phyloP scores from a whole-genome alignment of 1,284 basidiomycete species.

The Austroboletus niveus region DNA sequence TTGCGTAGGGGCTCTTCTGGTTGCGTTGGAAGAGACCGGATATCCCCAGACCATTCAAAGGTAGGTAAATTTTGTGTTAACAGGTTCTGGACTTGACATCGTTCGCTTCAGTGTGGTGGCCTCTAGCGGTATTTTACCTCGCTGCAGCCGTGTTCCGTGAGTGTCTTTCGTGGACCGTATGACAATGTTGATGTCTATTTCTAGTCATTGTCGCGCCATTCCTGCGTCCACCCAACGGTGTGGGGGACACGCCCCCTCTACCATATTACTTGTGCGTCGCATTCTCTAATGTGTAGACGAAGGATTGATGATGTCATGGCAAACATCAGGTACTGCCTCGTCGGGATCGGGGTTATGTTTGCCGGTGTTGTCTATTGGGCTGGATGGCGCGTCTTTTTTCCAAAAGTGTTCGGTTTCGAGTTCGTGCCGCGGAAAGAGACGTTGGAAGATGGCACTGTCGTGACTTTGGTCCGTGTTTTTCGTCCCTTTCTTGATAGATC shows the following conservation, averaged over 20 bases:
- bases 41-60: constrained; percentile 53
- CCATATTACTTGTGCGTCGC: constrained; percentile 53
- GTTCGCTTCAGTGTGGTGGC: constrained; percentile 48
- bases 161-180: constrained; percentile 6
- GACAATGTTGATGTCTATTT: neutral
- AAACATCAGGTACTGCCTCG: constrained; percentile 47
- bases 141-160: constrained; percentile 50
- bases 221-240: constrained; percentile 49
- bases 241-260: constrained; percentile 58
- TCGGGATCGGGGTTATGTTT: constrained; percentile 51
- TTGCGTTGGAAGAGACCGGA: constrained; percentile 51
- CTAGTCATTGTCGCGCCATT: constrained; percentile 56
- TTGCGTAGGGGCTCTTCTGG: constrained; percentile 52
- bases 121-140: constrained; percentile 55
- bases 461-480: constrained; percentile 45
- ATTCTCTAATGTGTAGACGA: neutral
- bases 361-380: constrained; percentile 55
- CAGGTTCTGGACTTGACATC: neutral
- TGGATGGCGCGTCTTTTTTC: constrained; percentile 49
- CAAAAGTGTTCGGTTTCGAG: constrained; percentile 48
- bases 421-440: constrained; percentile 47
- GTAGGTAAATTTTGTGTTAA: constrained; percentile 18
- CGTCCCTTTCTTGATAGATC: too few relatives aligned
- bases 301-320: neutral
- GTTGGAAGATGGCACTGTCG: constrained; percentile 54